Evolutionary conservation across 1,284 basidiomycete genomes (phyloP), one percentile per base, ranked within the genome.

Genomic region (Rhizoctonia solani): DNA sequence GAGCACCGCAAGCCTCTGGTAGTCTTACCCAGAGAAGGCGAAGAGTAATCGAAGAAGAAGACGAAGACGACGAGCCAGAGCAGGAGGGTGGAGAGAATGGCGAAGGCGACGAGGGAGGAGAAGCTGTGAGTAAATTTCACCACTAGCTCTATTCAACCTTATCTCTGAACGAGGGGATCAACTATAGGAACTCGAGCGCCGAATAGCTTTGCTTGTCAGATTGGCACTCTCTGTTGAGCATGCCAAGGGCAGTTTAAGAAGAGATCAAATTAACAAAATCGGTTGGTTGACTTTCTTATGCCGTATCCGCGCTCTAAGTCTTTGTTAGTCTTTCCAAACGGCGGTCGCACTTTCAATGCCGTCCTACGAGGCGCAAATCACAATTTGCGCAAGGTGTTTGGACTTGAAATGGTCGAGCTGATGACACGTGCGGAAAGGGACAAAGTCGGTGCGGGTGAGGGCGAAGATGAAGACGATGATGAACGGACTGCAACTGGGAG

Each of bases 201-300:
- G 84, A 74, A 87, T 87, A 0, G 79, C 81, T 58, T 84, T 85
- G 65, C 82, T 92, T 30, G 88, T 88, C 5, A 82, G 90, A 6
- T 80, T 92, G 6, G 89, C 89, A 1, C 78, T 92, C 37, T 92
- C 90, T 73, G 81, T 79, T 1, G 88, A 92, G 74, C 84, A 87
- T 61, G 83, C 80, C 73, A 81, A 88, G 47, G 74, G 79, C 5
- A 81, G 85, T 0, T 75, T 92, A 50, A 82, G 82, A 42, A 79
- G 89, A 53, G 89, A 92, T 29, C 90, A 92, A 29, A 89, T 92
- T 49, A 85, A 82, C 19, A 92, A 91, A 78, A 90, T 89, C 82
- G 84, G 89, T 85, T 49, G 37, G 74, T 67, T 4, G 25, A 32
- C 25, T 29, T 25, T 50, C 37, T 29, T 23, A 0, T 21, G 49